Evolutionary conservation across 495 filamentous ascomycete species (phyloP), one percentile per base, ranked within the genome.

Genomic region (Extremus antarcticus): DNA sequence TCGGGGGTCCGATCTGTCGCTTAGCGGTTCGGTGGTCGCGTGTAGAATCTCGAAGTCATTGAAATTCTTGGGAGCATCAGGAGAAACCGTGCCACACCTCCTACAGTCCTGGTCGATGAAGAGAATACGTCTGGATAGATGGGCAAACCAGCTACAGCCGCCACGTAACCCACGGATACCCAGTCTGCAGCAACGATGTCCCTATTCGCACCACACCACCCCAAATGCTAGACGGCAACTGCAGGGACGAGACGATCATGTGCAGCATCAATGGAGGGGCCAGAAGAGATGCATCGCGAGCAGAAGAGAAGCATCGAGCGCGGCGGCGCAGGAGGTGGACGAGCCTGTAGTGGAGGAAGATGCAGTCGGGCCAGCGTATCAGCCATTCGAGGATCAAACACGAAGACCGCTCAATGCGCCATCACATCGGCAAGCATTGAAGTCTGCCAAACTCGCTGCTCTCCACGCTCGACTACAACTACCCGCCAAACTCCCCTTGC

Each of bases 401-500:
- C 43, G 16, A 48, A n/a, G 29, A 35, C 45, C 47, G 52, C 55
- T 59, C 11, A 56, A 61, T 23, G 25, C 56, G 8, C 51, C 54
- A 10, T 54, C 58, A 43, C 55, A 53, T 54, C 60, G 15, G 54
- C 55, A 21, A 58, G 85, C 90, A n/a, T 68, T 75, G 51, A 65
- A 72, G 56, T 96, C 92, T 51, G 83, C 91, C 53, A 95, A 95
- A 74, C 86, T 98, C 64, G 82, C 90, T 58, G 89, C 92, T 54
- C 82, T 98, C 29, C 90, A 95, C 71, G 85, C 90, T 65, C 90
- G 92, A 64, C 84, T 98, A 47, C 81, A 81, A 50, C 83, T 98
- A 55, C 83, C 90, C 25, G 74, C 79, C 32, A 84, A 82, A 68
- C 76, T 96, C 59, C 94, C 92, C 8, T 71, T 94, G 29, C 77